phyloP scores from a whole-genome alignment of 495 filamentous ascomycete species.

The Annulohypoxylon stygium region DNA sequence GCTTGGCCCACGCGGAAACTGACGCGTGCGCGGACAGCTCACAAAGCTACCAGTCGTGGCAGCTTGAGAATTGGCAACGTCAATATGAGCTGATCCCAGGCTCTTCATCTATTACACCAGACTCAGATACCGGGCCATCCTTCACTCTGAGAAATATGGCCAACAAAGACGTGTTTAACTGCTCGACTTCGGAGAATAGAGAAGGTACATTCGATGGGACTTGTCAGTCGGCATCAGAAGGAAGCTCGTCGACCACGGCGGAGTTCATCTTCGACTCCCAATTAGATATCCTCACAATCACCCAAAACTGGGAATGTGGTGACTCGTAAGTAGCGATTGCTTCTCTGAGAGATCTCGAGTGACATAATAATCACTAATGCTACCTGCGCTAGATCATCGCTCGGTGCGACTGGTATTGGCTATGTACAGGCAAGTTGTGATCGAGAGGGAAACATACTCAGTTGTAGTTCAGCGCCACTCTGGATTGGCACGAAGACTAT shows the following conservation, averaged over 20 bases:
- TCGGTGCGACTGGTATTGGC: slow-evolving; percentile 47
- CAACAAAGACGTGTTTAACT: slow-evolving; percentile 48
- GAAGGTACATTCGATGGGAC: slow-evolving; percentile 47
- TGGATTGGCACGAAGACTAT: slow-evolving; percentile 55
- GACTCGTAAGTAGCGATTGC: slow-evolving; percentile 47
- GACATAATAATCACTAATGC: slow-evolving; percentile 9
- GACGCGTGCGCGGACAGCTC: slow-evolving; percentile 48
- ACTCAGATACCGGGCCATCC: slow-evolving; percentile 52
- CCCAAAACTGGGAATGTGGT: slow-evolving; percentile 52
- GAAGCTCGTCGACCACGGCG: slow-evolving; percentile 34
- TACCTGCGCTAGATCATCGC: slow-evolving; percentile 35
- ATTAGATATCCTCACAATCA: slow-evolving; percentile 51
- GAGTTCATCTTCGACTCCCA: slow-evolving; percentile 52
- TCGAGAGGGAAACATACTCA: slow-evolving; percentile 51
- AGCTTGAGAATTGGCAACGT: slow-evolving; percentile 53
- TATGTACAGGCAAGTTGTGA: slow-evolving; percentile 55
- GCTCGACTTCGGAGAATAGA: slow-evolving; percentile 39
- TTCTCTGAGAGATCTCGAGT: background rate
- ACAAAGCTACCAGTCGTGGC: slow-evolving; percentile 55
- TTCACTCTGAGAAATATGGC: slow-evolving; percentile 53
- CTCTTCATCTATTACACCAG: slow-evolving; percentile 24
- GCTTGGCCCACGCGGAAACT: slow-evolving; percentile 16
- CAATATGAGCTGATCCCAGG: slow-evolving; percentile 50
- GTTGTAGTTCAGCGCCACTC: slow-evolving; percentile 51
- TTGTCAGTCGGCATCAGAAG: slow-evolving; percentile 27